Base-by-base conservation (phyloP, 2,329 filamentous ascomycete genomes). In the Fusarium fracticaudum region DNA sequence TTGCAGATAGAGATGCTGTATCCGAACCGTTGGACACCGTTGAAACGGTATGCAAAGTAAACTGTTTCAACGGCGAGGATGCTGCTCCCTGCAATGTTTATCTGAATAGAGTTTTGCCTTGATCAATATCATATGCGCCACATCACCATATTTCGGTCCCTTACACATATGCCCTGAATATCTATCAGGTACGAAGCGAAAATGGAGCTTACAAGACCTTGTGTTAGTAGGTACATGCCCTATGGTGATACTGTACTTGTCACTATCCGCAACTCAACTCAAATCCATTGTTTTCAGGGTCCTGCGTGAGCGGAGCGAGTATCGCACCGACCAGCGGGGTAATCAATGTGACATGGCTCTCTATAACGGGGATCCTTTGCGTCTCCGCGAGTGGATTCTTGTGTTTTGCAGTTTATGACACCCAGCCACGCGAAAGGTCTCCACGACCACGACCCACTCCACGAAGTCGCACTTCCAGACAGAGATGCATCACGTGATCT, bases 321-420 rank as follows among this genome's bases (percentile, higher is more conserved):
- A 65, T 63, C 41, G 72, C 72, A 74, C 72, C 69, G 51, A 58
- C 68, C 72, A 66, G 71, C 72, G 72, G 72, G 72, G 72, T 75
- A 74, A 51, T 58, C 60, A 41, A 64, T 33, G 58, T 67, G 63
- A 69, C 72, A 74, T 71, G 11, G 35, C 51, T 75, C 53, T 72
- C 71, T 57, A 69, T 40, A 44, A 73, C 69, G 60, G 70, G 64
- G 70, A 73, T 69, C 60, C 58, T 58, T 53, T 33, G 48, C 61
- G 63, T 72, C 67, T 74, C 71, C 72, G 53, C 72, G 64, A 62
- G 64, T 69, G 59, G 68, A 57, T 73, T 69, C 61, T 60, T 72
- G 54, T 74, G 72, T 75, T 70, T 75, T 74, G 58, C 69, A 69
- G 53, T 55, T 58, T 24, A 69, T 70, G 40, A 13, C 47, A 58